Evolutionary conservation across 2,329 filamentous ascomycete species (phyloP).

Genomic region (Allantophomopsis lycopodina): DNA sequence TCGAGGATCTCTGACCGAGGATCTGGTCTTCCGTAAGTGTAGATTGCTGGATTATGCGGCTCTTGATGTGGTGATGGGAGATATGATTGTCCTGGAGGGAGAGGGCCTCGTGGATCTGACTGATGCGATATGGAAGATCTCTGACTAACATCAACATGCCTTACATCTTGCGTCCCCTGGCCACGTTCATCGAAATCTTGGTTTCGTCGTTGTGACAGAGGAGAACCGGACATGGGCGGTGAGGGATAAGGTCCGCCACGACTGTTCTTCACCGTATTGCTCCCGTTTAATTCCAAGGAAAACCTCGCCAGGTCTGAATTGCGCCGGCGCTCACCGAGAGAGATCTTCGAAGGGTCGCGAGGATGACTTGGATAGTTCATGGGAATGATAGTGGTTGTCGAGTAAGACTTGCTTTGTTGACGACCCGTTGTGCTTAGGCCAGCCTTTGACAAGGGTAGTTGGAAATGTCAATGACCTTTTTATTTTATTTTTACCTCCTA

Average conservation of each 20-base stretch:
- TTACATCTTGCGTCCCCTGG: conserved; percentile 21
- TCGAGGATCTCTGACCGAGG: too few species aligned
- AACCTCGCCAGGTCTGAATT: conserved; percentile 38
- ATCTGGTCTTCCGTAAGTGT: conserved; percentile 3
- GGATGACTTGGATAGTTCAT: conserved; percentile 38
- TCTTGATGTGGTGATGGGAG: conserved; percentile 20
- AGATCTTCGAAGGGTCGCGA: conserved; percentile 22
- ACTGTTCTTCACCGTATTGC: conserved; percentile 38
- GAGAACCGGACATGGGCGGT: conserved; percentile 63
- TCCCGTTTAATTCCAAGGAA: conserved; percentile 40
- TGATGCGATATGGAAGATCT: too few species aligned
- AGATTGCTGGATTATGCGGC: conserved; percentile 8
- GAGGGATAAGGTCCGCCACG: conserved; percentile 51
- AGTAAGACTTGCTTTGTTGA: background rate
- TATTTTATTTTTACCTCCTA: background rate
- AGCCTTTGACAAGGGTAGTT: too few species aligned
- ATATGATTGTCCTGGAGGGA: too few species aligned
- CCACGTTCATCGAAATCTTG: conserved; percentile 41
- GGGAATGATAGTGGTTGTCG: conserved; percentile 18
- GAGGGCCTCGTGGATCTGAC: too few species aligned
- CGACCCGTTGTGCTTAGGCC: too few species aligned
- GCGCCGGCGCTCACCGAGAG: conserved; percentile 45
- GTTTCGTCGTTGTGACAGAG: conserved; percentile 43
- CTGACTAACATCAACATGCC: too few species aligned
- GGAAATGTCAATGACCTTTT: background rate